A percentile compares a stretch with the other conserved stretches of the same genome.
phyloP scores from a whole-genome alignment of 495 filamentous ascomycete genomes.

The Tuber aestivum region DNA sequence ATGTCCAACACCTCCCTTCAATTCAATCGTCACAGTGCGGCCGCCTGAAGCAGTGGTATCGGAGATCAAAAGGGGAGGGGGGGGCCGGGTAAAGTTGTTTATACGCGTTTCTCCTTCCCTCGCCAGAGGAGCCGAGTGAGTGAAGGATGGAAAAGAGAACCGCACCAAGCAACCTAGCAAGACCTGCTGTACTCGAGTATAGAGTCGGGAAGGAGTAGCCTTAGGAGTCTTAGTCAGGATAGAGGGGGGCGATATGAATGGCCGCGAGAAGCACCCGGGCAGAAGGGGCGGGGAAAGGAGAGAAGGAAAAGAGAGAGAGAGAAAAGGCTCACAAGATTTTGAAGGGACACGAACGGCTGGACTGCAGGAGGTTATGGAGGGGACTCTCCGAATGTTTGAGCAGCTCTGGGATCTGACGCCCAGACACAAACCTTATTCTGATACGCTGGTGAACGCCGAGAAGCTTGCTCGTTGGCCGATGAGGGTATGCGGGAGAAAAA shows the following conservation, averaged over 20 bases:
- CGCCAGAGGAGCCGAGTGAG: background rate
- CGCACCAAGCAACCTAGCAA: background rate
- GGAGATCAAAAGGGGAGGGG: background rate
- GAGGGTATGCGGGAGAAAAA: background rate
- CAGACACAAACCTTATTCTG: conserved; percentile 1
- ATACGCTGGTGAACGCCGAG: background rate
- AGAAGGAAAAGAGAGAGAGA: conserved; percentile 33
- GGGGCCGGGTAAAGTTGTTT: background rate
- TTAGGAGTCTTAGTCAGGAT: background rate
- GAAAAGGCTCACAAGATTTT: conserved; percentile 25
- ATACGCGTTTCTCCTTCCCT: background rate
- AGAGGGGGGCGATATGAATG: conserved; percentile 44
- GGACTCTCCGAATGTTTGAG: background rate
- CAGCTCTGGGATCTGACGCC: background rate
- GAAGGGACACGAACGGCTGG: background rate
- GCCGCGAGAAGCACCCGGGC: conserved; percentile 18
- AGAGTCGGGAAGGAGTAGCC: background rate
- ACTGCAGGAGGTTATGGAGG: background rate
- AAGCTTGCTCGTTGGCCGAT: background rate
- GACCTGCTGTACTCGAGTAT: background rate
- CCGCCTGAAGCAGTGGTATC: background rate
- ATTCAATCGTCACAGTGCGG: background rate
- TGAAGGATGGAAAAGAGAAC: background rate
- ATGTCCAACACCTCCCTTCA: background rate
- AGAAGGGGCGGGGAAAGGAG: conserved; percentile 27